Evolutionary conservation across 176 grass and related monocot species (phyloP), one percentile per base, ranked within the genome.

Genomic region (Hordeum marinum): DNA sequence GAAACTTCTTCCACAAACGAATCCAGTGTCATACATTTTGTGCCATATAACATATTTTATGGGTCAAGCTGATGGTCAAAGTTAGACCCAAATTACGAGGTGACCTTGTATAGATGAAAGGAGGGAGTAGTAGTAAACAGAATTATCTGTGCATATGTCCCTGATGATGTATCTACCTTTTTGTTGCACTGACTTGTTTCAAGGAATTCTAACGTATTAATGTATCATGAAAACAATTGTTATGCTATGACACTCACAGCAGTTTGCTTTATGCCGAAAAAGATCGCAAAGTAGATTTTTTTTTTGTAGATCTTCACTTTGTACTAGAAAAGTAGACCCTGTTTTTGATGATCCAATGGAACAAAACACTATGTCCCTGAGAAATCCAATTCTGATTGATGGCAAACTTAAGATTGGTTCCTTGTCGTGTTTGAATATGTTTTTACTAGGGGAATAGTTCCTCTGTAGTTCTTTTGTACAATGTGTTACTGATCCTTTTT

Each of bases 391-490:
- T 52, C 25, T 59, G 26, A 66, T 67, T 66, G 55, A 34, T 66
- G 20, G 64, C 15, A 40, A 73, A 54, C 58, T 74, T 80, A 25
- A 67, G 64, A 54, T 70, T 54, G 14, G 14, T 8, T 75, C 68
- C 9, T 40, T 76, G 46, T 60, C 35, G 23, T 32, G 20, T 74
- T 60, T 80, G 60, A 65, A 46, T 68, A 76, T 81, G 25, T 59
- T 11, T 39, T 58, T 46, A 11, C 64, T 4, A 80, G 15, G 57
- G 25, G 43, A 65, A 59, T 10, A 70, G 31, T 67, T 77, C 21
- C 18, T 23, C 60, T 82, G 2, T 64, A 78, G 77, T 82, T 90
- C 25, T 48, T 41, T 57, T 82, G 9, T 60, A 34, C 55, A 21
- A 14, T 36, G 11, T 40, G 40, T 75, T 73, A 72, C 40, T 75